Evolutionary conservation across 2,329 filamentous ascomycete species (phyloP).

Genomic region (Hymenoscyphus repandus): DNA sequence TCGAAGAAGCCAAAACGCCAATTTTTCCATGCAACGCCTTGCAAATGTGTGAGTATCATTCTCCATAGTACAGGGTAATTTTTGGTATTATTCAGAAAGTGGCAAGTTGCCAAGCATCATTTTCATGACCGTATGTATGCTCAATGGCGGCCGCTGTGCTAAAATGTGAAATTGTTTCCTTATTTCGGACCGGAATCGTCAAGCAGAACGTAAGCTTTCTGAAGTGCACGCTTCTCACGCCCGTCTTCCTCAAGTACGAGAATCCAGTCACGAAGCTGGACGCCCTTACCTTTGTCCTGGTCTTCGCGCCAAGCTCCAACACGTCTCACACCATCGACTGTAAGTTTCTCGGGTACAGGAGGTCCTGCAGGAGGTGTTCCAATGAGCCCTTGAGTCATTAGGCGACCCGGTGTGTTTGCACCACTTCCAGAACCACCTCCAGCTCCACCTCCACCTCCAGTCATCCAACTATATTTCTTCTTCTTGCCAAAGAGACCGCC

Average conservation of each 20-base stretch:
- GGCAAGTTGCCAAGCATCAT: not conserved
- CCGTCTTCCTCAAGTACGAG: conserved; percentile 75
- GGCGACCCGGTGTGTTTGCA: conserved; percentile 41
- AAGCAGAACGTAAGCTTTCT: conserved; percentile 34
- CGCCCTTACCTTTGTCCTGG: conserved; percentile 66
- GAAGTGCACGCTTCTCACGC: conserved; percentile 56
- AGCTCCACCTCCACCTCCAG: conserved; percentile 48
- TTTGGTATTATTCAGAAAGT: not conserved
- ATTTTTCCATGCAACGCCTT: conserved; percentile 6
- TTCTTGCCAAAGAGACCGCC: conserved; percentile 50
- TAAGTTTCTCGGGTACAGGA: conserved; percentile 38
- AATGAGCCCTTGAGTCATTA: conserved; percentile 30
- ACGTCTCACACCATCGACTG: conserved; percentile 54
- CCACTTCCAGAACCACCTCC: conserved; percentile 41
- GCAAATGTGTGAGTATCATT: not conserved
- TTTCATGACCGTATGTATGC: not conserved
- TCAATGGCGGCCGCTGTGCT: not conserved
- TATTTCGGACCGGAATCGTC: conserved; percentile 32
- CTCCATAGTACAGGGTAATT: not conserved
- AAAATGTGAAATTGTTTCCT: conserved; percentile 13
- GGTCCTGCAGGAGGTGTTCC: conserved; percentile 34
- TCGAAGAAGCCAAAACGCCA: conserved; percentile 1
- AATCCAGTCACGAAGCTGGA: conserved; percentile 81
- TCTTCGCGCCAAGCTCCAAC: conserved; percentile 76
- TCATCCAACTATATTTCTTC: conserved; percentile 76